Base-by-base conservation (phyloP, 768 basidiomycete genomes). In the Boletus bicolor region DNA sequence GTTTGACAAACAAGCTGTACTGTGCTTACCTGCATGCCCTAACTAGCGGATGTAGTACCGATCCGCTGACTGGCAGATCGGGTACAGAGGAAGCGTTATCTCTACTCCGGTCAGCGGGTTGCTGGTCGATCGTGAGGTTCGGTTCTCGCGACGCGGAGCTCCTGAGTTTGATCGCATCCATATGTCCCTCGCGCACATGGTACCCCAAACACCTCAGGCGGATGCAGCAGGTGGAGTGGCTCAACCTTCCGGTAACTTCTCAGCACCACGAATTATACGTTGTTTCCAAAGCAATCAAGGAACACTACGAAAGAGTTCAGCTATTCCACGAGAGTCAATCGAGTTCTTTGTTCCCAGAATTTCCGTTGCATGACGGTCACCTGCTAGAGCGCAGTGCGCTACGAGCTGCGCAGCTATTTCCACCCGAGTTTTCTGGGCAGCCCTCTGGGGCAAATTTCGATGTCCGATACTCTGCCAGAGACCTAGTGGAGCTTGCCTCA, bases 71-170 rank as follows among this genome's bases (percentile, higher is more conserved):
- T 0, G 59, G 61, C 17, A 73, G 74, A 8, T 76, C 75, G 0
- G 81, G 81, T 4, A 73, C 74, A 1, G 73, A 78, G 39, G 72
- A 80, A 44, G 79, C 79, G 1, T 59, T 81, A 19, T 59, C 67
- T 46, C 62, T 74, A 43, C 64, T 82, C 26, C 56, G 56, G 11
- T 77, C 76, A 0, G 73, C 76, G 7, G 55, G 66, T 9, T 74
- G 66, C 37, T 65, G 57, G 34, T 79, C 81, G 0, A 79, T 82
- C 52, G 72, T 75, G 65, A 63, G 53, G 43, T 64, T 79, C 14
- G 55, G 55, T 21, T 1, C 36, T 10, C 58, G 62, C 2, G 74
- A 78, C n/a, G 45, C 62, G 4, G 53, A 62, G 15, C 63, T 77
- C 34, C 62, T 82, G 11, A 49, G 51, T 9, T 55, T 59, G 34